Conservation (phyloP, 2,329 filamentous ascomycete species). For the Ophiostoma himal-ulmi region DNA sequence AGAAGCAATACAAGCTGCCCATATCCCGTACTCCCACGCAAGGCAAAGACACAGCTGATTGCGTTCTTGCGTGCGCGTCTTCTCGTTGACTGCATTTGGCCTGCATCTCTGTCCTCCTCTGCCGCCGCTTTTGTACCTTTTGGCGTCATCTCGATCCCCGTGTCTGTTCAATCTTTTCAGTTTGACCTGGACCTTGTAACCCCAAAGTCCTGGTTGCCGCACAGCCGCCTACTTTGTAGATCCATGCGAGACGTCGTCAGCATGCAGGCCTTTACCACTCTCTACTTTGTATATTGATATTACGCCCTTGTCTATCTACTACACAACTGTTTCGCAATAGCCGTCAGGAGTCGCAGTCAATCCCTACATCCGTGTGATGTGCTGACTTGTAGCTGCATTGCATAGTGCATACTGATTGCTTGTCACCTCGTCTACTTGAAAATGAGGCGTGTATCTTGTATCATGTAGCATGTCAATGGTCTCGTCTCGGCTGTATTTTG, state of each 20-base stretch:
- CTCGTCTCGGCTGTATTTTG: background rate
- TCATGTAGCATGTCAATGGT: background rate
- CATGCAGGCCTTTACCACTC: background rate
- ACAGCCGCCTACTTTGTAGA: background rate
- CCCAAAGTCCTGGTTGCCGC: background rate
- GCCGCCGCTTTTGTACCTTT: background rate
- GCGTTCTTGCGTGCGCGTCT: constrained; percentile 10
- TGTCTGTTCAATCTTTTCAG: no score
- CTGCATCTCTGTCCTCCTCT: constrained; percentile 10
- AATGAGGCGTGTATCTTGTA: constrained; percentile 1
- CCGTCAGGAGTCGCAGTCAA: background rate
- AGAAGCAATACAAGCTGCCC: background rate
- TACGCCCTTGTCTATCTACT: background rate
- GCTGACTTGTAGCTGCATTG: background rate
- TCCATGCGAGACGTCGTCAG: constrained; percentile 3
- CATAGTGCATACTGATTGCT: background rate
- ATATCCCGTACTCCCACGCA: background rate
- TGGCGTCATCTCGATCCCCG: background rate
- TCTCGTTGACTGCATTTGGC: background rate
- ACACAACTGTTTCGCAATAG: background rate
- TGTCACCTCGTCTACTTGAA: constrained; percentile 1
- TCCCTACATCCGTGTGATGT: constrained; percentile 1
- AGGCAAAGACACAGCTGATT: background rate
- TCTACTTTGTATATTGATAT: background rate
- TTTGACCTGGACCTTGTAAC: no score